These are phyloP conservation scores for Clarireedia hainanense DNA, from an alignment of 2,329 filamentous ascomycete genomes.

Conservation along the genomic window DNA sequence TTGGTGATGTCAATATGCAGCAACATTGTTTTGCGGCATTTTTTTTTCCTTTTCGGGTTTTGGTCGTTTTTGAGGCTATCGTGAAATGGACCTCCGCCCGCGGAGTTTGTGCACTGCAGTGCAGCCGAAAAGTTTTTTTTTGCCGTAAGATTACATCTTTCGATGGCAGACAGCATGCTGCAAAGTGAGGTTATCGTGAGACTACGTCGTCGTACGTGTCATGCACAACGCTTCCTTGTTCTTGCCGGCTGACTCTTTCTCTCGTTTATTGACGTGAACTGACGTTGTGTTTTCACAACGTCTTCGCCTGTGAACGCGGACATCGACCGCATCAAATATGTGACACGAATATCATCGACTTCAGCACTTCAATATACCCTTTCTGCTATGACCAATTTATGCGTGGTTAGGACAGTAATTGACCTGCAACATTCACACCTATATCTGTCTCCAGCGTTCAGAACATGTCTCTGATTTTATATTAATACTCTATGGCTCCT, in stretches of 20 bases:
- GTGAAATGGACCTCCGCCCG: not conserved
- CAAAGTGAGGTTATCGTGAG: not conserved
- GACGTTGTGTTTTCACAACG: not conserved
- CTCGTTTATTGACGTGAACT: not conserved
- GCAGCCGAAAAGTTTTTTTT: not conserved
- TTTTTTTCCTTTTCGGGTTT: too few relatives aligned
- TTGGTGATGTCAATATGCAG: conserved; percentile 5
- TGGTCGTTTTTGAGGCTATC: not conserved
- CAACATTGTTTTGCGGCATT: too few relatives aligned
- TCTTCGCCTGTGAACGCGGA: too few relatives aligned
- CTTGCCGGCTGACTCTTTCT: not conserved
- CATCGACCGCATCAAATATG: too few relatives aligned
- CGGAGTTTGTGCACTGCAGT: not conserved
- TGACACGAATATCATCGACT: too few relatives aligned
- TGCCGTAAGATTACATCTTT: not conserved
- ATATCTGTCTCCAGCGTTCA: too few relatives aligned
- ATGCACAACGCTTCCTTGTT: not conserved
- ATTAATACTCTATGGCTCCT: not conserved
- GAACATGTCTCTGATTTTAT: too few relatives aligned
- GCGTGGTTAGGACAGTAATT: too few relatives aligned
- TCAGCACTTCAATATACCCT: too few relatives aligned
- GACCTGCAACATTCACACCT: too few relatives aligned
- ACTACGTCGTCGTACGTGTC: not conserved
- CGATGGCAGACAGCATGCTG: not conserved
- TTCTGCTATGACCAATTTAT: too few relatives aligned